Conservation (phyloP, 495 filamentous ascomycete species). For the Penicillium angulare region DNA sequence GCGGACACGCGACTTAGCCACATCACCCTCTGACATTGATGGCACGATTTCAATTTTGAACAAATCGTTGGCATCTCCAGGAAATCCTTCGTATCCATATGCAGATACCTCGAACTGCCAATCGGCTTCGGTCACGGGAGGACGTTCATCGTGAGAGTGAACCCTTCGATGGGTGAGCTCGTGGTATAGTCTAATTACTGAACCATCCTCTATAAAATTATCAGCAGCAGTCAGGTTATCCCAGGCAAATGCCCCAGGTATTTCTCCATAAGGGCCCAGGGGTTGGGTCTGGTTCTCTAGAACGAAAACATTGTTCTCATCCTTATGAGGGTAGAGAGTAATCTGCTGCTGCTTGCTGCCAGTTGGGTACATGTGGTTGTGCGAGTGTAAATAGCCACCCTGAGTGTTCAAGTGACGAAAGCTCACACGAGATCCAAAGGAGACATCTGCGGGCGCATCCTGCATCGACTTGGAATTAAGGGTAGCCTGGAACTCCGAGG, state of each 20-base stretch:
- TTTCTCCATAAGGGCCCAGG: slow-evolving; percentile 69
- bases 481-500: slow-evolving; percentile 96
- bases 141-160: slow-evolving; percentile 95
- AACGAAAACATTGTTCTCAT: slow-evolving; percentile 94
- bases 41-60: slow-evolving; percentile 95
- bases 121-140: slow-evolving; percentile 94
- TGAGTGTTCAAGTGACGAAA: slow-evolving; percentile 95
- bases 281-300: slow-evolving; percentile 96
- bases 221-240: slow-evolving; percentile 61
- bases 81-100: slow-evolving; percentile 95
- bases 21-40: slow-evolving; percentile 74
- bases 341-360: slow-evolving; percentile 99
- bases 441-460: slow-evolving; percentile 89
- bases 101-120: slow-evolving; percentile 99
- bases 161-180: slow-evolving; percentile 77
- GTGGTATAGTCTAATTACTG: slow-evolving; percentile 80
- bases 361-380: slow-evolving; percentile 94
- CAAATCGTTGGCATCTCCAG: slow-evolving; percentile 93
- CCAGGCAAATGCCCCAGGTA: slow-evolving; percentile 81
- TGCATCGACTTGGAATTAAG: slow-evolving; percentile 95
- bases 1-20: slow-evolving; percentile 79
- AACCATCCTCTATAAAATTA: slow-evolving; percentile 71
- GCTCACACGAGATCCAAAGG: slow-evolving; percentile 79
- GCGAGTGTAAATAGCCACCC: slow-evolving; percentile 95
- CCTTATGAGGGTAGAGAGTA: slow-evolving; percentile 97